phyloP scores from a whole-genome alignment of 352 stramenopile species.

The Pythium phragmitis region DNA sequence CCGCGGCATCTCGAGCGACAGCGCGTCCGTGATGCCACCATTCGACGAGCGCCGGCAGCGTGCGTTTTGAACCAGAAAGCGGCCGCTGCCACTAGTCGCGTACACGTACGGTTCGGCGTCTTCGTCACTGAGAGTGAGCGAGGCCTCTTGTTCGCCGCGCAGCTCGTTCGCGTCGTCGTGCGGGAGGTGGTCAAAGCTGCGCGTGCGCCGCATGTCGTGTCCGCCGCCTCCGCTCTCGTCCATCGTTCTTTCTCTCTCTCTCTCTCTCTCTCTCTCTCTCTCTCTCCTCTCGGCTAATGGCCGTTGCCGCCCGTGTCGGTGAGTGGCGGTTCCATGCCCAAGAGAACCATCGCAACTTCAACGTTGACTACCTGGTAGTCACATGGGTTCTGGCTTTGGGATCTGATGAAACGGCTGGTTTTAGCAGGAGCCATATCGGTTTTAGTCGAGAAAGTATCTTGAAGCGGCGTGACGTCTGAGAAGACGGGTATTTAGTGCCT shows the following conservation, averaged over 20 bases:
- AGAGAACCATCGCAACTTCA: constrained; percentile 20
- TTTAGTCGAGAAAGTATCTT: neutral
- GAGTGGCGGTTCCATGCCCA: neutral
- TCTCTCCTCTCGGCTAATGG: neutral
- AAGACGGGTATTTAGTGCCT: neutral
- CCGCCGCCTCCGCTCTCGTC: neutral
- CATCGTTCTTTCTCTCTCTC: neutral
- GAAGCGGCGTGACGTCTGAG: constrained; percentile 11
- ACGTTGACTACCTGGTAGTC: constrained; percentile 24
- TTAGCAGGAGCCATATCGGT: neutral
- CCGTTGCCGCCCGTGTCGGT: neutral
- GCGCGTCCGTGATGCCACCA: constrained; percentile 35
- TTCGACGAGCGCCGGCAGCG: constrained; percentile 19
- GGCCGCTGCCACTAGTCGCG: constrained; percentile 1
- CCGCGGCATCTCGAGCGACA: constrained; percentile 42
- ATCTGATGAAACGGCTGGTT: constrained; percentile 6
- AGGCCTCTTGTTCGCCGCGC: constrained; percentile 23
- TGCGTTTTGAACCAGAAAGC: neutral
- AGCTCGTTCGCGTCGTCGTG: constrained; percentile 32
- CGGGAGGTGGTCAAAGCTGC: constrained; percentile 38
- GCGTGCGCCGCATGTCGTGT: constrained; percentile 42
- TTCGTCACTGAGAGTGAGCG: constrained; percentile 1
- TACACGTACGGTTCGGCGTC: constrained; percentile 8
- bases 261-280: neutral
- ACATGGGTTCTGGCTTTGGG: neutral